A percentile compares a stretch with the other conserved stretches of the same genome.
phyloP scores from a whole-genome alignment of 139 green algal genomes.

The Parachlorella kessleri region DNA sequence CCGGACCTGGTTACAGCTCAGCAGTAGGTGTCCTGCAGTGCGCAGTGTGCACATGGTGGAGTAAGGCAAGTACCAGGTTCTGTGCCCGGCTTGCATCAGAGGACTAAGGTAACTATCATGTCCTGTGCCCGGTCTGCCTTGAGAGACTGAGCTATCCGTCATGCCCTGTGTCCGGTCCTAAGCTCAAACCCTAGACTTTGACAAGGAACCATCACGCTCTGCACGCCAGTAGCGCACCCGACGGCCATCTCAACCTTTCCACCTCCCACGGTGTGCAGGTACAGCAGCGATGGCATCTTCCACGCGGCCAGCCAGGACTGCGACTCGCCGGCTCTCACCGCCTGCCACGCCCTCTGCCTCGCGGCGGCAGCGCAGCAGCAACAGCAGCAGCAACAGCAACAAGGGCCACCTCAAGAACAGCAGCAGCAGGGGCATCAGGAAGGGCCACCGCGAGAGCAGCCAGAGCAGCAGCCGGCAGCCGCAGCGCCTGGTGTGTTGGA shows the following conservation, averaged over 20 bases:
- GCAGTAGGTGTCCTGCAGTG: too few relatives aligned
- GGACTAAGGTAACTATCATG: too few relatives aligned
- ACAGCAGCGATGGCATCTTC: constrained; percentile 24
- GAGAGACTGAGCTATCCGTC: too few relatives aligned
- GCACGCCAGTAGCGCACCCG: not conserved
- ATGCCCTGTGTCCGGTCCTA: too few relatives aligned
- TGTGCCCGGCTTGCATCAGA: too few relatives aligned
- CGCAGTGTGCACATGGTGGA: too few relatives aligned
- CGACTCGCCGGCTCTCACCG: constrained; percentile 27
- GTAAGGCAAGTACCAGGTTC: too few relatives aligned
- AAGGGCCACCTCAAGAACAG: not conserved
- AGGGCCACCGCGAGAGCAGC: not conserved
- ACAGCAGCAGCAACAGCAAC: not conserved
- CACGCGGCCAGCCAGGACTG: constrained; percentile 35
- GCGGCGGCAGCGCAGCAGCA: not conserved
- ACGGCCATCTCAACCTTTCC: not conserved
- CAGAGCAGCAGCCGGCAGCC: not conserved
- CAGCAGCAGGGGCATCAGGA: not conserved
- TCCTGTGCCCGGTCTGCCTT: too few relatives aligned
- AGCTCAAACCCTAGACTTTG: too few relatives aligned
- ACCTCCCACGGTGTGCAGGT: not conserved
- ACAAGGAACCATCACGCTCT: too few relatives aligned
- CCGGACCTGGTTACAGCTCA: too few relatives aligned
- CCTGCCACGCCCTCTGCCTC: constrained; percentile 18
- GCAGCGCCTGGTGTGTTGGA: not conserved